These are phyloP conservation scores for Ambrosia trifida DNA, from an alignment of 129 eudicot species.

Conservation along the genomic window DNA sequence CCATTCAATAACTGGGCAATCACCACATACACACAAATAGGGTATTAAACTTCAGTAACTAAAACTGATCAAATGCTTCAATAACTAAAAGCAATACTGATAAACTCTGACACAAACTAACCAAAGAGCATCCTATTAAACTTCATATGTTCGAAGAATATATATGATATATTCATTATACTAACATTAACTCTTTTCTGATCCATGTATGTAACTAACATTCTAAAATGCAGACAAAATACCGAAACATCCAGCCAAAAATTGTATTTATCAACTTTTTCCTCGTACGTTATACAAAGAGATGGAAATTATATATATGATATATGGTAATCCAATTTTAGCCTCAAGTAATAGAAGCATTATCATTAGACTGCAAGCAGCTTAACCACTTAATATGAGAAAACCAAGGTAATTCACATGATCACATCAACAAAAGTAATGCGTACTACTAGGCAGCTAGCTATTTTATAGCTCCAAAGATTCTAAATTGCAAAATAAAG, in stretches of 20 bases:
- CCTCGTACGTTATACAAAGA: neutral
- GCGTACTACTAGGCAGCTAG: too few relatives aligned
- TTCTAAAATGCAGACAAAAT: too few relatives aligned
- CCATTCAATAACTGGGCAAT: neutral
- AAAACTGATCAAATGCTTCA: too few relatives aligned
- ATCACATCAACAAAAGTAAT: neutral
- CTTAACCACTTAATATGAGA: constrained; percentile 5
- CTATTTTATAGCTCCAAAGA: too few relatives aligned
- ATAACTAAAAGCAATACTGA: too few relatives aligned
- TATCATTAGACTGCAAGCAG: neutral
- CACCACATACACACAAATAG: neutral
- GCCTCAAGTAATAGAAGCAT: neutral
- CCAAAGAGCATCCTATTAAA: neutral
- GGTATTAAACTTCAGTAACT: too few relatives aligned
- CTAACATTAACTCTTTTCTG: too few relatives aligned
- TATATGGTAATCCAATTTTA: neutral
- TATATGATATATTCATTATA: too few relatives aligned
- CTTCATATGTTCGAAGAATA: neutral
- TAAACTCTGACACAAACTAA: neutral
- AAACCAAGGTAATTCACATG: neutral
- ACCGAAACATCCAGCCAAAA: neutral
- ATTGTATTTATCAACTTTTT: neutral
- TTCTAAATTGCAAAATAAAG: neutral
- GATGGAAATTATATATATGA: neutral
- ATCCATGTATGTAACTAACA: too few relatives aligned